Evolutionary conservation across 2,329 filamentous ascomycete species (phyloP).

Genomic region (Botryotinia narcissicola): DNA sequence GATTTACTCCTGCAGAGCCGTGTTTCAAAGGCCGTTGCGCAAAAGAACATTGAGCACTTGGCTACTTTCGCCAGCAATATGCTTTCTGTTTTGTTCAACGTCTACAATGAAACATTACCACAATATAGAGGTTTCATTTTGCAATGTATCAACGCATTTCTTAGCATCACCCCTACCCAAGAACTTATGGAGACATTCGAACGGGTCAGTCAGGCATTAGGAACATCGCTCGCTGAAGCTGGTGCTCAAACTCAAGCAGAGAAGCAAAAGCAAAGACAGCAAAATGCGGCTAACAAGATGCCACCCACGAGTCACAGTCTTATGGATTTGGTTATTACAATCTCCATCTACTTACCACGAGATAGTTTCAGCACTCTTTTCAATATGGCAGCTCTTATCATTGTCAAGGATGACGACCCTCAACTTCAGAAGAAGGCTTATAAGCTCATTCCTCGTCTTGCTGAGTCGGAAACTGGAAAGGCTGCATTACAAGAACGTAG

Average conservation of each 20-base stretch:
- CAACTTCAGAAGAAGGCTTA: conserved; percentile 99
- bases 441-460: conserved; percentile 90
- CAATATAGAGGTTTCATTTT: conserved; percentile 88
- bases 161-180: conserved; percentile 76
- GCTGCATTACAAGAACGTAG: conserved; percentile 74
- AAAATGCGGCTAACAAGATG: conserved; percentile 64
- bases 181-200: conserved; percentile 88
- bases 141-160: conserved; percentile 89
- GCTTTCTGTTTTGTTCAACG: conserved; percentile 96
- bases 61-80: conserved; percentile 80
- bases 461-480: conserved; percentile 74
- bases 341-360: conserved; percentile 87
- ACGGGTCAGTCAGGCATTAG: conserved; percentile 81
- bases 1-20: conserved; percentile 75
- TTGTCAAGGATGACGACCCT: conserved; percentile 78
- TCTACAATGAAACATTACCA: conserved; percentile 93
- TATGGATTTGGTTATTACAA: conserved; percentile 95
- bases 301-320: conserved; percentile 91
- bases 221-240: conserved; percentile 61
- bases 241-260: conserved; percentile 61
- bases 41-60: conserved; percentile 79
- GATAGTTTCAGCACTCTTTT: conserved; percentile 84
- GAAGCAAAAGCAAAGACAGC: conserved; percentile 60
- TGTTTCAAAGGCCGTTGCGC: conserved; percentile 70
- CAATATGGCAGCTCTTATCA: conserved; percentile 77